phyloP scores from a whole-genome alignment of 176 grass and related monocot genomes.

The Eleusine indica region DNA sequence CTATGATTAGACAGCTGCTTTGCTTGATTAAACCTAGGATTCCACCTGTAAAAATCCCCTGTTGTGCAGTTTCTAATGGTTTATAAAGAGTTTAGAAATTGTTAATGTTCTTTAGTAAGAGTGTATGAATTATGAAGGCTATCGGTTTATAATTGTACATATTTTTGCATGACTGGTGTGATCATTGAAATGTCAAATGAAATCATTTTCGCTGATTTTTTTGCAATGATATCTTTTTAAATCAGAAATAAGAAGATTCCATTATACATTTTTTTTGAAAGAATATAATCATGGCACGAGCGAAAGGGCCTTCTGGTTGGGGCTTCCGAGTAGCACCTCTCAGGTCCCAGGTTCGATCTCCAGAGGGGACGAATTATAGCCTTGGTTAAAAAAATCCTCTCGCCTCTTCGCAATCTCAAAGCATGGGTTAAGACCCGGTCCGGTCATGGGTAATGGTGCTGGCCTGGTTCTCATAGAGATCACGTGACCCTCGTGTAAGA shows the following conservation, averaged over 20 bases:
- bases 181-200: conserved; percentile 20
- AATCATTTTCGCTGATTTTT: background rate
- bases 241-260: background rate
- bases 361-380: too few species aligned
- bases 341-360: too few species aligned
- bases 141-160: conserved; percentile 35
- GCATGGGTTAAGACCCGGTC: too few species aligned
- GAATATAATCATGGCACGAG: background rate
- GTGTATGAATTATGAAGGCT: background rate
- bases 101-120: conserved; percentile 6
- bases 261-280: background rate
- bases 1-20: conserved; percentile 32
- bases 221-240: background rate
- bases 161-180: conserved; percentile 16
- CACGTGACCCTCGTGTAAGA: too few species aligned
- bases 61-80: conserved; percentile 23
- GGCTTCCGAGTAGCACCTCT: too few species aligned
- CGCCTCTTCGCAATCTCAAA: too few species aligned
- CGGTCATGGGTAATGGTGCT: too few species aligned
- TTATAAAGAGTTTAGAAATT: conserved; percentile 33
- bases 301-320: too few species aligned
- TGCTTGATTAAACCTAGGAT: conserved; percentile 28
- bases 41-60: conserved; percentile 18
- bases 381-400: too few species aligned
- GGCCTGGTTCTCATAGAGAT: too few species aligned